phyloP scores from a whole-genome alignment of 2,329 filamentous ascomycete genomes.

The Trichoderma sp. region DNA sequence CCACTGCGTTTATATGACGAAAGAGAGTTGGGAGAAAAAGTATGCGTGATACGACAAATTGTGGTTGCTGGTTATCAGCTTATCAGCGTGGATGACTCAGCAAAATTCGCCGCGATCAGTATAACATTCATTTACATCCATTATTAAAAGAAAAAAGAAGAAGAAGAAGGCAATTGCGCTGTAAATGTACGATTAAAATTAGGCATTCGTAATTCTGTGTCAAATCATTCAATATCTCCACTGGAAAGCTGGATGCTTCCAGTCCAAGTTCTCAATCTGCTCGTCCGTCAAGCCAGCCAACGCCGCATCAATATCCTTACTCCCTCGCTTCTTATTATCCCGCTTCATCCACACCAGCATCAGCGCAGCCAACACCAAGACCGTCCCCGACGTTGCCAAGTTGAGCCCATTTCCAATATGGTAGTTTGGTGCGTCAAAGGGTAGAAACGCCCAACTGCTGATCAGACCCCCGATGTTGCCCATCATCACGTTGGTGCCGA shows the following conservation, averaged over 20 bases:
- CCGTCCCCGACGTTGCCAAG: conserved; percentile 53
- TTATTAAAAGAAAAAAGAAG: no score
- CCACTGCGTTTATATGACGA: background rate
- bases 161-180: background rate
- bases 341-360: conserved; percentile 59
- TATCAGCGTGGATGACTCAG: background rate
- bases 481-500: conserved; percentile 66
- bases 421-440: conserved; percentile 63
- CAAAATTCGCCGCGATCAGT: background rate
- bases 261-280: conserved; percentile 61
- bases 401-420: conserved; percentile 71
- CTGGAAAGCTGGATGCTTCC: conserved; percentile 63
- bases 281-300: conserved; percentile 51
- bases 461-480: conserved; percentile 71
- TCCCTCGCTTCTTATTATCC: conserved; percentile 51
- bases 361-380: conserved; percentile 48
- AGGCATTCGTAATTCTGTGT: background rate
- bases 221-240: conserved; percentile 42
- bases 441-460: conserved; percentile 62
- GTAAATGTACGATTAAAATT: background rate
- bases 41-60: background rate
- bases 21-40: background rate
- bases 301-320: conserved; percentile 39
- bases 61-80: conserved; percentile 7
- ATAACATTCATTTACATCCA: no score